phyloP scores from a whole-genome alignment of 2,329 filamentous ascomycete genomes.

The Trichoderma asperellum region DNA sequence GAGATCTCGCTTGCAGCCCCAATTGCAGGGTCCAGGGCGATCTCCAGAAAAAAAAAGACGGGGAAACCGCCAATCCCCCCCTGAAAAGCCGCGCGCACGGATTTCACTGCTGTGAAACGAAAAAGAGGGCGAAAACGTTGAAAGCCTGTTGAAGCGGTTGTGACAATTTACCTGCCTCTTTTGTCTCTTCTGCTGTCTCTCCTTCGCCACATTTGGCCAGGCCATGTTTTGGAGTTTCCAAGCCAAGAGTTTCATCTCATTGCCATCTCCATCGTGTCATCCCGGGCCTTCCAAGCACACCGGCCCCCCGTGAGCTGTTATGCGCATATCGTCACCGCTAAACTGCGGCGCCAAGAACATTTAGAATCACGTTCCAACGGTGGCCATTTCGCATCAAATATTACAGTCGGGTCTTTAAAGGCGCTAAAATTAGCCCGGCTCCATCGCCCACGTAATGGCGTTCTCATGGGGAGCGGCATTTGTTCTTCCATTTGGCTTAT shows the following conservation, averaged over 20 bases:
- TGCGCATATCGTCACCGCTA: slow-evolving; percentile 20
- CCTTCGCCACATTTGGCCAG: neutral
- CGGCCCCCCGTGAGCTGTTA: slow-evolving; percentile 2
- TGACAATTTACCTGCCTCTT: neutral
- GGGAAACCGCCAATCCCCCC: slow-evolving; percentile 5
- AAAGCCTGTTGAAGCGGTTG: neutral
- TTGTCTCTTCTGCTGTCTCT: neutral
- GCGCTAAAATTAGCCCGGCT: slow-evolving; percentile 1
- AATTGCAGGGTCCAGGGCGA: slow-evolving; percentile 14
- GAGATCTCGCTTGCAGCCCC: slow-evolving; percentile 24
- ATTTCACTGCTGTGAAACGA: neutral
- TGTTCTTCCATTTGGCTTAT: neutral
- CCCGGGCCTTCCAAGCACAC: slow-evolving; percentile 6
- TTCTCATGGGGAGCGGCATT: neutral
- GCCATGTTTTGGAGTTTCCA: neutral
- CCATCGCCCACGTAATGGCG: slow-evolving; percentile 21
- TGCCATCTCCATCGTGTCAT: neutral
- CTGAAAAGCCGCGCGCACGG: neutral
- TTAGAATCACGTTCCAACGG: neutral
- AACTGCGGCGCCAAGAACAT: slow-evolving; percentile 18
- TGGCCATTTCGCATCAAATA: slow-evolving; percentile 20
- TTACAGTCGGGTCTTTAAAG: slow-evolving; percentile 11
- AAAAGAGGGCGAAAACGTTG: neutral
- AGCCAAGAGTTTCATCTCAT: neutral
- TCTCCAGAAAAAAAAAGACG: slow-evolving; percentile 7